Base-by-base conservation (phyloP, 176 grass and related monocot genomes). In the Avena insularis region DNA sequence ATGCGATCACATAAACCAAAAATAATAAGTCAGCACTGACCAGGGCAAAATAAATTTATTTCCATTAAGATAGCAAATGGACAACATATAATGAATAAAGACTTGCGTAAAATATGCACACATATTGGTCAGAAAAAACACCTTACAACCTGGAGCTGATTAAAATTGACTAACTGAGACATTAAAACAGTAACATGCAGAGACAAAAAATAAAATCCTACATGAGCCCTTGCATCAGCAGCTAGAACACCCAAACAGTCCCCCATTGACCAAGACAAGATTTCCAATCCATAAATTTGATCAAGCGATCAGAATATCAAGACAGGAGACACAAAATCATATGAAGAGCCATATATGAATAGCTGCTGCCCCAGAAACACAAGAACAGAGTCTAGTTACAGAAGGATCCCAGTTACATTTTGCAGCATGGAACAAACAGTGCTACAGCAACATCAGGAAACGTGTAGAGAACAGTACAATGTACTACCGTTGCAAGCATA, bases 351-450 rank as follows among this genome's bases (percentile, higher is more conserved):
- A 54, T 54, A 54, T 54, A 54, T 5, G 49, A 77, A 54, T 77
- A 56, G 15, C 75, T 77, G 50, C 27, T 77, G 25, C 15, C 50
- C 16, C 79, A 67, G 13, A 63, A 84, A 79, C 11, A 80, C 67
- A 72, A 72, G 50, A 57, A 64, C 50, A 56, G 17, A 21, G 36
- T 43, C 70, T 65, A 58, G 40, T 77, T 33, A 23, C 43, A 78
- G n/a, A 15, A 40, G 71, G 50, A 14, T 82, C 71, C 40, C 60
- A 82, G n/a, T 61, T 57, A 64, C 50, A 76, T 82, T 81, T 77
- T 20, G 60, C 62, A 68, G 49, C 75, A 65, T 54, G 17, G 19
- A 85, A 53, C 13, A 77, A 7, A n/a, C 29, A 43, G 59, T 43
- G 29, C 67, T 38, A 66, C 12, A 59, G 59, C 71, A 64, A 27